These are phyloP conservation scores for Inga leiocalycina DNA, from an alignment of 306 rosid species.

Conservation along the genomic window DNA sequence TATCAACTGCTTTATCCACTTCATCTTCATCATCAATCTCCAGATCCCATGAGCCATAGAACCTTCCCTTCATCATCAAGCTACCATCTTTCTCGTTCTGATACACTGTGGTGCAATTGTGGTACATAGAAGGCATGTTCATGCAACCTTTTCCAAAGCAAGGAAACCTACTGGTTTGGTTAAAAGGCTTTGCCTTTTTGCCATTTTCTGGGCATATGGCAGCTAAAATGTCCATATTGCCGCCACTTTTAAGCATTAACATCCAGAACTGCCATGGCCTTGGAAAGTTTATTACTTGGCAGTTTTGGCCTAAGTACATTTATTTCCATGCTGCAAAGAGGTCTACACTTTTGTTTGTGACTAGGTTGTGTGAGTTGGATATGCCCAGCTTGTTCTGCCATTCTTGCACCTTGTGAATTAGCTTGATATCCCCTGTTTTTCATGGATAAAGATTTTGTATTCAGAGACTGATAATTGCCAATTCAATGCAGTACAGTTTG, in stretches of 20 bases:
- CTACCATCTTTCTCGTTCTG: neutral
- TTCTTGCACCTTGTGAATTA: conserved; percentile 35
- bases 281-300: conserved; percentile 49
- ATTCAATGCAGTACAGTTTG: neutral
- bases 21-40: conserved; percentile 23
- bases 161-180: conserved; percentile 44
- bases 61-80: conserved; percentile 46
- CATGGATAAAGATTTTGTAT: neutral
- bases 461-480: neutral
- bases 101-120: conserved; percentile 43
- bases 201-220: conserved; percentile 62
- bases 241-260: conserved; percentile 73
- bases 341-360: conserved; percentile 14
- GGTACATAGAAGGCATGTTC: conserved; percentile 59
- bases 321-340: conserved; percentile 49
- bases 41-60: conserved; percentile 61
- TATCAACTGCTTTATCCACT: conserved; percentile 18
- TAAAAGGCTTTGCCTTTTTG: conserved; percentile 42
- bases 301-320: conserved; percentile 48
- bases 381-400: conserved; percentile 39
- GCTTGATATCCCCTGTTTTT: conserved; percentile 15
- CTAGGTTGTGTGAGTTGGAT: neutral
- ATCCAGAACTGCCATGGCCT: conserved; percentile 72
- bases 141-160: conserved; percentile 67
- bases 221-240: conserved; percentile 64